A percentile compares a stretch with the other conserved stretches of the same genome.
phyloP scores from a whole-genome alignment of 1,284 basidiomycete species.

The Trichosporon faecale region DNA sequence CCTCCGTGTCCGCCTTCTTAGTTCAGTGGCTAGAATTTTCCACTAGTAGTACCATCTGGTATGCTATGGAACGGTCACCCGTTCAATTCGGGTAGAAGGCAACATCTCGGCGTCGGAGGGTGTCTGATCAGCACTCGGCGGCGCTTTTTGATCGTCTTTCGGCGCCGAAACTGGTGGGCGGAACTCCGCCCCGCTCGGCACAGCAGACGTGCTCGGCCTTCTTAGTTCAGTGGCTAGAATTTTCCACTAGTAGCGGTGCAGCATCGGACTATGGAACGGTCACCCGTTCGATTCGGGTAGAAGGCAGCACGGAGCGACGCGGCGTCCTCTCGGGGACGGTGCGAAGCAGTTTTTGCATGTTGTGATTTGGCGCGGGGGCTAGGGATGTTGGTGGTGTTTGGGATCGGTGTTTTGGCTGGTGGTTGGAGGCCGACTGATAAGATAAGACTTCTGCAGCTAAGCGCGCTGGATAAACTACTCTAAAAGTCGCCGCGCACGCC shows the following conservation, averaged over 20 bases:
- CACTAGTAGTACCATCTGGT: conserved; percentile 1
- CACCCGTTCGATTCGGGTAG: conserved; percentile 14
- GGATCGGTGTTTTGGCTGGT: neutral
- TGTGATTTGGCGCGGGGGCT: neutral
- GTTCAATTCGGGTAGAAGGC: conserved; percentile 13
- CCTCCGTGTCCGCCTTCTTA: conserved; percentile 6
- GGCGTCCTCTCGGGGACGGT: neutral
- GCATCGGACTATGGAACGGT: conserved; percentile 6
- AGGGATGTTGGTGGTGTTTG: neutral
- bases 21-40: conserved; percentile 17
- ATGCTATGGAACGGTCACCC: conserved; percentile 11
- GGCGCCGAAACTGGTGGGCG: neutral
- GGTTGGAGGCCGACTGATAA: neutral
- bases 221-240: conserved; percentile 16
- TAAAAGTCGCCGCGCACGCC: neutral
- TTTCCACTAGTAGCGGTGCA: conserved; percentile 11
- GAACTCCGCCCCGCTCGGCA: neutral
- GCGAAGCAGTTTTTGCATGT: neutral
- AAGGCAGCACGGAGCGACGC: neutral
- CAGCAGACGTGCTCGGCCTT: neutral
- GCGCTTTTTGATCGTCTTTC: neutral
- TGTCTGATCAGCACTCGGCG: neutral
- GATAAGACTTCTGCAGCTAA: neutral
- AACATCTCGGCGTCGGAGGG: neutral
- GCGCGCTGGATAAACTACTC: neutral